Base-by-base conservation (phyloP, 2,329 filamentous ascomycete species). In the Septoria petroselini region DNA sequence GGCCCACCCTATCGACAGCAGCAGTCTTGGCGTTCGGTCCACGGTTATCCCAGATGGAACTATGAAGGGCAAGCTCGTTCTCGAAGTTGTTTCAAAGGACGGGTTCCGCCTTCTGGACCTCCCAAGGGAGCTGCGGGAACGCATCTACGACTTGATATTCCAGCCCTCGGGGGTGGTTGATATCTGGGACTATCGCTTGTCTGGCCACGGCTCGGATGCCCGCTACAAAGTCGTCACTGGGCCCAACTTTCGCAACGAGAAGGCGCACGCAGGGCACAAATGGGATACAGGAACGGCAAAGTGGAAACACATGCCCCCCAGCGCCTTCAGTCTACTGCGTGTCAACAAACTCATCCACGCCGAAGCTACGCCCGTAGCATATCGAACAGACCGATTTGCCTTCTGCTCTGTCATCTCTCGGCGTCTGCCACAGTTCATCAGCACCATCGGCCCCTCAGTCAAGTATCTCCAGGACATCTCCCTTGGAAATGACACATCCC, bases 101-200 rank as follows among this genome's bases (percentile, higher is more conserved):
- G 43, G 43, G 33, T 59, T 58, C 19, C 46, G 38, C 31, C 52
- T 63, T 43, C 27, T 60, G 18, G 54, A 58, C 12, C 39, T 61
- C 0, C 58, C 58, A 4, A 17, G 54, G 1, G 60, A 63, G 48
- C 38, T 62, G 1, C 50, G 56, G 2, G 27, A 35, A 11, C 31
- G 50, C 3, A 55, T 60, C 35, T 60, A 52, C 38, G 42, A 41
- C 21, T 54, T 50, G 19, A 23, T 55, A 8, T 45, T 60, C 12
- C 5, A 12, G 5, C 6, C 38, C 18, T 21, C 7, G 14, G 30
- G 14, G 5, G n/a, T 4, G 11, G 6, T 33, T 12, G 30, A 33
- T 4, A 33, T 33, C 30, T 7, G n/a, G 23, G 30, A 33, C 30
- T 33, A 33, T 15, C 30, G 14, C 7, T 7, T 30, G 7, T 30